Percentiles rank a stretch among this genome's conserved stretches.
Evolutionary conservation across 371 early-diverging fungal species (phyloP).

Genomic region (Choanephora cucurbitarum): DNA sequence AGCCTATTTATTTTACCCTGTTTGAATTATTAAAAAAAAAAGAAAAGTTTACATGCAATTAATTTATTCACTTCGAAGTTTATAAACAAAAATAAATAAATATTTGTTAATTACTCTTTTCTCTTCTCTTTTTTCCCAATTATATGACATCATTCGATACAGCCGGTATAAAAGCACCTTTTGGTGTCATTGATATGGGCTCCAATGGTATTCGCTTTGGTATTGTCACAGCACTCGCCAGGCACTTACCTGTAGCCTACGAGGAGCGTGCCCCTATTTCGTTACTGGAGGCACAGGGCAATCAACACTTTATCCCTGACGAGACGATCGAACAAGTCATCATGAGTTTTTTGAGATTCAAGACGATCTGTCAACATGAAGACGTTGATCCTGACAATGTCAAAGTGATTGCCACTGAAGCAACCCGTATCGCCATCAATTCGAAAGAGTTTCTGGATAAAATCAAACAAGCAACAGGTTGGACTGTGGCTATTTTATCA

Average conservation of each 20-base stretch:
- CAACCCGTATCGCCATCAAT: constrained; percentile 55
- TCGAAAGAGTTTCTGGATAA: constrained; percentile 38
- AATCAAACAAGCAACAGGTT: constrained; percentile 47
- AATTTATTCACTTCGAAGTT: too few relatives aligned
- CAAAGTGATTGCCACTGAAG: constrained; percentile 56
- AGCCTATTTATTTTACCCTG: too few relatives aligned
- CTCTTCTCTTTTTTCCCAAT: background rate
- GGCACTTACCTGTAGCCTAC: constrained; percentile 53
- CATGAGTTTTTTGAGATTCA: constrained; percentile 50
- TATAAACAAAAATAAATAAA: too few relatives aligned
- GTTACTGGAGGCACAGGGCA: constrained; percentile 48
- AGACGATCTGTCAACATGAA: constrained; percentile 48
- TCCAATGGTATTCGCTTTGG: constrained; percentile 62
- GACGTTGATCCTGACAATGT: constrained; percentile 37
- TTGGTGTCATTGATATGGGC: constrained; percentile 62
- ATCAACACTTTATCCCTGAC: constrained; percentile 35
- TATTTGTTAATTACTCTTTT: too few relatives aligned
- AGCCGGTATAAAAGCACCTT: constrained; percentile 23
- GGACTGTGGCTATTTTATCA: constrained; percentile 38
- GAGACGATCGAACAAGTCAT: constrained; percentile 48
- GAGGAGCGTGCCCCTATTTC: constrained; percentile 60
- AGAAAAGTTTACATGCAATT: too few relatives aligned
- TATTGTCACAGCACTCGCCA: constrained; percentile 44
- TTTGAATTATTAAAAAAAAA: too few relatives aligned
- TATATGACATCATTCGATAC: too few relatives aligned